Base-by-base conservation (phyloP, 2,329 filamentous ascomycete species). In the Xylariaceae sp. region DNA sequence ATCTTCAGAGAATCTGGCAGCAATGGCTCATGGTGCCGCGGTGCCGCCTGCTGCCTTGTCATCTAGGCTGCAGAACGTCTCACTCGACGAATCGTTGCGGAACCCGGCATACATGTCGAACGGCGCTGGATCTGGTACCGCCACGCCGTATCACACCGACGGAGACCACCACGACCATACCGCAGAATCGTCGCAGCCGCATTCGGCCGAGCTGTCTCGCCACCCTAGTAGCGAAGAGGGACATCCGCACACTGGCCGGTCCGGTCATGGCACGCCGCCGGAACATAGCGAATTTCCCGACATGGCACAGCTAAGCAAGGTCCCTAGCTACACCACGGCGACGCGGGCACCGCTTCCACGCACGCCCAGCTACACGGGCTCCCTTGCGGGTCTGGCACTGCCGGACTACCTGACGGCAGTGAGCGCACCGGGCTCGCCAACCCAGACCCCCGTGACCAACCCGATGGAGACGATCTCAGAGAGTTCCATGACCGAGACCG, bases 1-100 rank as follows among this genome's bases (percentile, higher is more conserved):
- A 4, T 97, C 91, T 0, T 70, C 76, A 9, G 93, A 97, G 55
- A 91, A 96, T 57, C 71, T 97, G 18, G 71, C 78, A 36, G 78
- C 73, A 3, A 67, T 81, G 59, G 69, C 77, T 36, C 67, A 70
- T 42, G 66, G 67, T 36, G 59, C 60, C 28, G 63, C 62, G 7
- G 64, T 73, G 16, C 63, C 66, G 12, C 76, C 75, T n/a, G 75
- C 73, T 24, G 74, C 66, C 44, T 74, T 78, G 51, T 87, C 63
- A 64, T 84, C 64, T 64, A 83, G 64, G 40, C 72, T 95, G 45
- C 87, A 91, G 47, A 82, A 80, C 55, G 81, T 91, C 37, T 76
- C 76, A 8, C 62, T 75, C 33, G 69, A 76, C 43, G 62, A 66
- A 15, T 66, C 69, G 26, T 64, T 66, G 42, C 61, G 71, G 46